Base-by-base conservation (phyloP, 352 stramenopile genomes). In the Phytophthora podocarpi region DNA sequence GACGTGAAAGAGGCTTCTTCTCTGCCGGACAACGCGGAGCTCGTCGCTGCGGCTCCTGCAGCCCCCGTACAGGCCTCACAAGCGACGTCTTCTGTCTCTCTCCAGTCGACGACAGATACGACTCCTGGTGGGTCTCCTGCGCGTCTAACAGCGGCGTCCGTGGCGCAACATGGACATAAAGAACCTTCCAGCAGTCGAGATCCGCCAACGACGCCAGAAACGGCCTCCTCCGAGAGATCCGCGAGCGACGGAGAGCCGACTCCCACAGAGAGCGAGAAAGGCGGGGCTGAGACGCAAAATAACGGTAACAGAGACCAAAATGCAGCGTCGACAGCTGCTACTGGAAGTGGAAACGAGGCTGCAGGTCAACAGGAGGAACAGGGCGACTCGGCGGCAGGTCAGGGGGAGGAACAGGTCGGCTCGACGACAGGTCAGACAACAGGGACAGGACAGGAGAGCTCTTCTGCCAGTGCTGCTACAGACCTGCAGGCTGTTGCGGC, bases 201-300 rank as follows among this genome's bases (percentile, higher is more conserved):
- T 0, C 24, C 12, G 2, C 37, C 20, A 1, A 53, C 1, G 23
- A 65, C 39, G 3, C 45, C 40, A 24, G 51, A 69, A 20, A 57
- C 46, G 1, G 37, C 30, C 2, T 60, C 39, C 5, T 52, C 23
- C 1, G 45, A 56, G 6, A 52, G 26, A 27, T 55, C 58, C 26
- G 28, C 20, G 35, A 69, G 46, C 21, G 46, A 61, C 11, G 40
- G 6, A 39, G 32, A 10, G 15, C n/a, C 16, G 9, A 59, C 32
- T 0, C 15, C 12, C 10, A 24, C 42, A 10, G 18, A 54, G 31
- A 51, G 43, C 28, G 45, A 51, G 21, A 67, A 31, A 62, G 56
- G 28, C 20, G 34, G 2, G 2, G 20, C 35, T 10, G 12, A 6
- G 4, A 15, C 32, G 0, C 18, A 26, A 47, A 45, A 34, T 30